phyloP scores from a whole-genome alignment of 441 rosid genomes.

The Raphanus hybrid region DNA sequence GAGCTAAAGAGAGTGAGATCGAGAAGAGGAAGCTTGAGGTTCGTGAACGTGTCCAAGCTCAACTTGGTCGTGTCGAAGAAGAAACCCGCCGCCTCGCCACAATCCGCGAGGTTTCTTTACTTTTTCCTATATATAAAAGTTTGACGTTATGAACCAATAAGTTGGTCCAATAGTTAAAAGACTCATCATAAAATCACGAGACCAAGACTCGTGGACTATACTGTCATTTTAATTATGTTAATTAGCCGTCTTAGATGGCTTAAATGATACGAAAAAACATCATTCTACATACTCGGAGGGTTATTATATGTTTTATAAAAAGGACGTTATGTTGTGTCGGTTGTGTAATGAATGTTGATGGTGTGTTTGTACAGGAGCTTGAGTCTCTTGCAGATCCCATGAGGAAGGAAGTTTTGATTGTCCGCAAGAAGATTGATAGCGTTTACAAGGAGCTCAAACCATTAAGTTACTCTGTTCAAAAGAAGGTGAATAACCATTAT shows the following conservation, averaged over 20 bases:
- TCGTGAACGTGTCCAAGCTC: constrained; percentile 75
- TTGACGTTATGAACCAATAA: not conserved
- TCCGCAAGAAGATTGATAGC: constrained; percentile 77
- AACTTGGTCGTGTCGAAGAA: constrained; percentile 78
- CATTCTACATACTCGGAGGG: not conserved
- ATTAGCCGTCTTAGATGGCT: not conserved
- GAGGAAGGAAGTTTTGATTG: constrained; percentile 72
- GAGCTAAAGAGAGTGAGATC: constrained; percentile 85
- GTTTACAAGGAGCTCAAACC: constrained; percentile 87
- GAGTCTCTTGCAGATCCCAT: constrained; percentile 61
- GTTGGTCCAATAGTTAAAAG: not conserved
- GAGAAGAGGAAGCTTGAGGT: constrained; percentile 83
- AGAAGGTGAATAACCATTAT: constrained; percentile 55
- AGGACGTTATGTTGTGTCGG: not conserved
- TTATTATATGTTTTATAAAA: not conserved
- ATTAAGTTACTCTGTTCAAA: constrained; percentile 70
- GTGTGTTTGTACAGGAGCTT: constrained; percentile 60
- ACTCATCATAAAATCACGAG: not conserved
- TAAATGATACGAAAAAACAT: not conserved
- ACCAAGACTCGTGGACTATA: not conserved
- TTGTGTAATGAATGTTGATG: constrained; percentile 12
- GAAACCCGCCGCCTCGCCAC: constrained; percentile 71
- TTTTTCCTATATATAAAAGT: not conserved
- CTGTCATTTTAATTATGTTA: not conserved
- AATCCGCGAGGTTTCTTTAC: constrained; percentile 69